Evolutionary conservation across 352 stramenopile genomes (phyloP).

Genomic region (Phytophthora pluvialis): DNA sequence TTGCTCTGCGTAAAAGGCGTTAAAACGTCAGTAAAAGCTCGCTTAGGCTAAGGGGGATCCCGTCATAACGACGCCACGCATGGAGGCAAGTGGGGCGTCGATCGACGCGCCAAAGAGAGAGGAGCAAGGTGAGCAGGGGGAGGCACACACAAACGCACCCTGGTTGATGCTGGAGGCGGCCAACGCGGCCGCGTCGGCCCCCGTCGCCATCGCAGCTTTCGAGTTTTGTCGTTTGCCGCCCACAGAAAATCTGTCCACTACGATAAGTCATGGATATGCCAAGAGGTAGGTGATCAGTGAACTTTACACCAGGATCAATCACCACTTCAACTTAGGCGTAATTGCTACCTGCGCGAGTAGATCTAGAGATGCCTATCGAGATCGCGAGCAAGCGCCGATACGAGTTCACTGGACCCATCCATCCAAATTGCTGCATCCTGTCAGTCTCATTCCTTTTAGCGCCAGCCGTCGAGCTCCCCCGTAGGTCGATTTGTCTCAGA

Average conservation of each 20-base stretch:
- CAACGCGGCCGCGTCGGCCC: constrained; percentile 37
- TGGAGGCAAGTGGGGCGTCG: background rate
- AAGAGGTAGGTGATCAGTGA: background rate
- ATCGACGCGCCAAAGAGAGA: constrained; percentile 2
- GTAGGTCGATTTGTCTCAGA: no score
- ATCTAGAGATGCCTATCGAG: no score
- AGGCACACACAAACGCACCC: constrained; percentile 29
- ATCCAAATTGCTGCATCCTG: no score
- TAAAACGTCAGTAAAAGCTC: constrained; percentile 23
- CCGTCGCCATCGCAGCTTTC: constrained; percentile 26
- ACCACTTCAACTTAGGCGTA: background rate
- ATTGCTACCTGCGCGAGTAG: no score
- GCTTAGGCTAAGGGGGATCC: background rate
- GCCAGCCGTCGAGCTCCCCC: no score
- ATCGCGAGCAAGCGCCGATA: no score
- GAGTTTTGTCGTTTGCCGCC: constrained; percentile 19
- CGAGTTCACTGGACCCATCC: no score
- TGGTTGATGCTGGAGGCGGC: constrained; percentile 55
- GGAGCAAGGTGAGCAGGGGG: background rate
- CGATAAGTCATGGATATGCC: background rate
- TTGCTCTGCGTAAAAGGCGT: constrained; percentile 56
- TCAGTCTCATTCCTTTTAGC: no score
- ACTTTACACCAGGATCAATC: no score
- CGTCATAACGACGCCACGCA: background rate
- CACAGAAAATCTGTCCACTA: constrained; percentile 12